Base-by-base conservation (phyloP, 768 basidiomycete genomes). In the Guyanaporus albipodus region DNA sequence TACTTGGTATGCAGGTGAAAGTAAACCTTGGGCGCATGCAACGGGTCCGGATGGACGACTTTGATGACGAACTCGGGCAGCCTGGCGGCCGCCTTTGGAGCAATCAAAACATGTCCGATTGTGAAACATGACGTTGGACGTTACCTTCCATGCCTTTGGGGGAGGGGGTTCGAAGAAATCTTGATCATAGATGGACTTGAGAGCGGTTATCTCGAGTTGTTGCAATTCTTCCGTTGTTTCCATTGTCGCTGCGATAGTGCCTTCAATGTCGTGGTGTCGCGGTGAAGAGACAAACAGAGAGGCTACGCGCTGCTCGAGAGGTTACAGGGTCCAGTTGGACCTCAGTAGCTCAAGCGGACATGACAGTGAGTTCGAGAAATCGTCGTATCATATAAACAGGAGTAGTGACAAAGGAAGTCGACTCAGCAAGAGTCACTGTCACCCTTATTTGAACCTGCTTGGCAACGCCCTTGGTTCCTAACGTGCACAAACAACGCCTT, bases 111-210 rank as follows among this genome's bases (percentile, higher is more conserved):
- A 27, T 28, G 43, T 47, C 22, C 21, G 42, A 21, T 36, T 14
- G 26, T 23, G 28, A 38, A 7, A 12, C 8, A 63, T 4, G 9
- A 8, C 68, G n/a, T n/a, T n/a, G n/a, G 18, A 26, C 8, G 8
- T 14, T 5, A 87, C 88, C 77, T 89, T 91, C 89, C 90, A 92
- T 41, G 79, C 89, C 59, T 80, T 88, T 26, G 85, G 83, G 14
- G 87, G 82, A 18, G 83, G 83, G 44, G 76, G 77, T 57, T 85
- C 78, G 21, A 81, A 74, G 59, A 88, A 91, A 59, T 91, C 82
- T 51, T 85, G 78, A 55, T 75, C 83, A 69, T 86, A 91, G 50
- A 91, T 92, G 50, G 87, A 83, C 63, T 80, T 78, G 52, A 91
- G 73, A 24, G 82, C 86, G 39, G 83, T 85, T 52, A 91, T 85